Evolutionary conservation across 805 yeast species (phyloP).

Genomic region (Kodamaea fukazawae): DNA sequence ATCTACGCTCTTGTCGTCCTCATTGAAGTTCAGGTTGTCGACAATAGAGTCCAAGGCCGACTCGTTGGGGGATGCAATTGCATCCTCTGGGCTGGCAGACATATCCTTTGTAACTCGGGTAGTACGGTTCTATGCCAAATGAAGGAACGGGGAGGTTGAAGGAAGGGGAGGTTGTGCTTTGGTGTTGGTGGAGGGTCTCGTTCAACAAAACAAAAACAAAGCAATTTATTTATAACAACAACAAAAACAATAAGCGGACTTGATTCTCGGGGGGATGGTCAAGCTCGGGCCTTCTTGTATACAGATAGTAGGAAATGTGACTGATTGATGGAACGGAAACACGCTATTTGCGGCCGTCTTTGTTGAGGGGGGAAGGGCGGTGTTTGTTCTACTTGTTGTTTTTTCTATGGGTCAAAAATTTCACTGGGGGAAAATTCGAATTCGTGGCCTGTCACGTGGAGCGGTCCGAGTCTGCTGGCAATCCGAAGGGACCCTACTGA

Average conservation of each 20-base stretch:
- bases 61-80: neutral
- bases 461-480: no score
- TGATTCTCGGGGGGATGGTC: no score
- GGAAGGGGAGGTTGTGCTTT: neutral
- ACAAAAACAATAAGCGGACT: neutral
- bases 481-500: no score
- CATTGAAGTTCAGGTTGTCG: conserved; percentile 1
- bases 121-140: no score
- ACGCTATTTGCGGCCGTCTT: conserved; percentile 3
- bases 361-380: neutral
- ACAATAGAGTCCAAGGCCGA: neutral
- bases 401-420: conserved; percentile 3
- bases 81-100: conserved; percentile 1
- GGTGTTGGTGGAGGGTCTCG: no score
- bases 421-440: no score
- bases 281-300: neutral
- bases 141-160: no score
- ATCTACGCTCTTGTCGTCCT: conserved; percentile 1
- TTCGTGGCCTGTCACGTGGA: no score
- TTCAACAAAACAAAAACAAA: neutral
- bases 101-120: no score
- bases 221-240: neutral
- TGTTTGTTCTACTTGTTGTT: conserved; percentile 4
- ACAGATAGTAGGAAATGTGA: neutral
- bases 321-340: conserved; percentile 3